Conservation (phyloP, 441 rosid genomes). For the Jatropha podagrica region DNA sequence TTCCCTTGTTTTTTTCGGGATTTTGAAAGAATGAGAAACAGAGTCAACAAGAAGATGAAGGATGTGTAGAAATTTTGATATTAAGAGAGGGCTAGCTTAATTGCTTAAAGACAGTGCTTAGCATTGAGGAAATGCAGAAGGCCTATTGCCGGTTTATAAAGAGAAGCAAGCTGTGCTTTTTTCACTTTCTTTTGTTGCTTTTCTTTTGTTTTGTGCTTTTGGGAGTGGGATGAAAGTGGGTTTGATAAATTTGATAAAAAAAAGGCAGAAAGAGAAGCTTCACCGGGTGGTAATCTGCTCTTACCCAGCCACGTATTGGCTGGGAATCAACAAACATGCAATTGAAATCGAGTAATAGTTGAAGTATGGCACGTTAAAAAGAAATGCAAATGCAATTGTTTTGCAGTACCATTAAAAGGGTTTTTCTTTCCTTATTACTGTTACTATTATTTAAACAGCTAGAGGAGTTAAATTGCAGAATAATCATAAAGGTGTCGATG, state of each 20-base stretch:
- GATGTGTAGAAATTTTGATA: background rate
- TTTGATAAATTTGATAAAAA: background rate
- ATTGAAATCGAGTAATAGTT: background rate
- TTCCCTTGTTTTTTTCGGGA: no score
- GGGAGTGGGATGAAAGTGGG: constrained; percentile 23
- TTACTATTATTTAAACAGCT: background rate
- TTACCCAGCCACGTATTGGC: background rate
- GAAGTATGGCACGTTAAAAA: background rate
- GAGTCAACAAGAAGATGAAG: background rate
- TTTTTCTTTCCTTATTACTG: background rate
- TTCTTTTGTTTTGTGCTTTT: constrained; percentile 12
- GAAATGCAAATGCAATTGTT: background rate
- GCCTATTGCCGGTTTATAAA: constrained; percentile 1
- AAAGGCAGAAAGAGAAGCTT: constrained; percentile 14
- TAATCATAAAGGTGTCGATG: background rate
- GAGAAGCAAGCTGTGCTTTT: background rate
- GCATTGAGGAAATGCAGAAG: constrained; percentile 12
- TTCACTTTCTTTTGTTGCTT: background rate
- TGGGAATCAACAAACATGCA: background rate
- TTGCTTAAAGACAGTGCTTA: background rate
- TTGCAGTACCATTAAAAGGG: background rate
- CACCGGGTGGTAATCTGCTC: constrained; percentile 14
- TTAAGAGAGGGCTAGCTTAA: background rate
- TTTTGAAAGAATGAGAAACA: background rate
- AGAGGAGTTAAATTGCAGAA: constrained; percentile 1